Evolutionary conservation across 352 stramenopile species (phyloP), one percentile per base, ranked within the genome.

Genomic region (Pythium insidiosum): DNA sequence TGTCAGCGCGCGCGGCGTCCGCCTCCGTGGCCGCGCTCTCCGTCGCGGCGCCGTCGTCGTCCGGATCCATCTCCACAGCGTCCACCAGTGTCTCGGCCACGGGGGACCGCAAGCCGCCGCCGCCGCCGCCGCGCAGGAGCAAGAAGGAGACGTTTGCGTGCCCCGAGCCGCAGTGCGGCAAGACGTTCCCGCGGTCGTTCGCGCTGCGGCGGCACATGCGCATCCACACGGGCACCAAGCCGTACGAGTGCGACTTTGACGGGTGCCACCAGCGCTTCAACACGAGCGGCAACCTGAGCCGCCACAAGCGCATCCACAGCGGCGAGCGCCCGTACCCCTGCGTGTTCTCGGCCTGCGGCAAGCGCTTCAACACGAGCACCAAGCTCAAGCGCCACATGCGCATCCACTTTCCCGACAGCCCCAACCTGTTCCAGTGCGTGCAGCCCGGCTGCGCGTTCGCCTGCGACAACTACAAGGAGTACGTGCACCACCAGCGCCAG

Each of bases 361-460:
- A 94, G 56, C 64, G 69, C 28, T 94, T 94, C 50, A 90, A 89
- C 57, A 94, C 79, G 20, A 90, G 77, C 59, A 90, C 79, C 16
- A 94, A 94, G 61, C 67, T 94, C 37, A 89, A 90, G 63, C 66
- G 81, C 15, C 81, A 94, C 60, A 88, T 91, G 76, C 78, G 79
- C 44, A 87, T 88, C 54, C 81, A 94, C 53, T 93, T 87, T 43
- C 78, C 78, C 1, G 73, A 90, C 7, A 75, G 70, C 4, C 66
- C 82, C 29, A 80, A 85, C 39, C 47, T 88, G 29, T 90, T 90
- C 54, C 74, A 60, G 16, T 90, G 78, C 61, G 66, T 77, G 6
- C 62, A 52, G n/a, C 54, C 62, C 36, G 49, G 60, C 46, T 88
- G 76, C 50, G 47, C 36, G 22, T 88, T 68, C 63, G 66, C 47